Conservation (phyloP, 176 grass and related monocot species). For the Rhipidocladum racemiflorum region DNA sequence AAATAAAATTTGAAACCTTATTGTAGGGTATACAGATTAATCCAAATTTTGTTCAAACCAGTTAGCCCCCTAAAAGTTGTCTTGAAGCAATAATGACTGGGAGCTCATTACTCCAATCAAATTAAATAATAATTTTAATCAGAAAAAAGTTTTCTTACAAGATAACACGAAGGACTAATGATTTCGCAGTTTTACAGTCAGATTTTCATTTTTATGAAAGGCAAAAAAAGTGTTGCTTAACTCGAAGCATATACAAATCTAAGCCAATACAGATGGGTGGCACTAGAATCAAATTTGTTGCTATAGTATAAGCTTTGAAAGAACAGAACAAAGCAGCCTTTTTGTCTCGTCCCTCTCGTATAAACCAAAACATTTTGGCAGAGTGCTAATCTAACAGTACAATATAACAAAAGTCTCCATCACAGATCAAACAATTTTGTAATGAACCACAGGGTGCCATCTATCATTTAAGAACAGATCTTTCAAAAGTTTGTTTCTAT, state of each 20-base stretch:
- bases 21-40: background rate
- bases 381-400: background rate
- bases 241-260: background rate
- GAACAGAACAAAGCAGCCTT: background rate
- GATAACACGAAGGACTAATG: background rate
- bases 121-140: background rate
- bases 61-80: background rate
- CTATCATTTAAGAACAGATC: background rate
- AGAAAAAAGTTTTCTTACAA: background rate
- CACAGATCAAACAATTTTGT: background rate
- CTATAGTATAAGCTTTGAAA: background rate
- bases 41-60: background rate
- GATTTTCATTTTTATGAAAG: background rate
- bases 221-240: background rate
- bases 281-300: background rate
- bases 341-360: background rate
- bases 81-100: background rate
- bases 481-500: background rate
- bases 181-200: background rate
- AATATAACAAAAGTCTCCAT: background rate
- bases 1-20: no score
- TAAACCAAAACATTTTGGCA: background rate
- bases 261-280: background rate
- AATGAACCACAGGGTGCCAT: background rate
- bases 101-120: background rate